phyloP scores from a whole-genome alignment of 805 yeast species.

The Nematodospora valgi region DNA sequence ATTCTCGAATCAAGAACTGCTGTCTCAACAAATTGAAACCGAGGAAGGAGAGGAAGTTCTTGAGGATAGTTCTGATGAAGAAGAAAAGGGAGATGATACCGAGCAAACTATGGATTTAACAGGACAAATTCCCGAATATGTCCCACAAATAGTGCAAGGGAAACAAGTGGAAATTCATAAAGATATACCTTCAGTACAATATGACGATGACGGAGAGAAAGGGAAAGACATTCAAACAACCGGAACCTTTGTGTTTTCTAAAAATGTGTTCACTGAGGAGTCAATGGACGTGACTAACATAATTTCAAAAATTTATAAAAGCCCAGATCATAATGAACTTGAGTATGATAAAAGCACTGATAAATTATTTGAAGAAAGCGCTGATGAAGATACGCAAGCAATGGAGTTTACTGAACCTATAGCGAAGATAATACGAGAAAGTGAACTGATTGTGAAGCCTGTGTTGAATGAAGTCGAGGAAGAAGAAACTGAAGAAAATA shows the following conservation, averaged over 20 bases:
- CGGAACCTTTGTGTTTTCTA: no score
- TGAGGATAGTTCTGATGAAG: constrained; percentile 26
- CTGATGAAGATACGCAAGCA: constrained; percentile 10
- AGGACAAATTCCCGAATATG: not conserved
- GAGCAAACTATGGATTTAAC: constrained; percentile 3
- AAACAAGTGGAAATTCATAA: not conserved
- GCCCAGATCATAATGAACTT: not conserved
- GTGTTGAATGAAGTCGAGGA: not conserved
- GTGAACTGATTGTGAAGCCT: not conserved
- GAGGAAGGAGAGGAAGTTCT: constrained; percentile 11
- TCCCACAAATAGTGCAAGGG: not conserved
- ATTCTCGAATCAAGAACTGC: no score
- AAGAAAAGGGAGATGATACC: constrained; percentile 9
- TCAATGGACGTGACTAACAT: constrained; percentile 17
- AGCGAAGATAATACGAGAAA: not conserved
- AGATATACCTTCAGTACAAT: constrained; percentile 1
- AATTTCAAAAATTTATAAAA: constrained; percentile 2
- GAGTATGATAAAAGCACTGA: not conserved
- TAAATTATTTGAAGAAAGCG: not conserved
- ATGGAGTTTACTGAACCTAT: constrained; percentile 22
- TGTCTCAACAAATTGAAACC: constrained; percentile 2
- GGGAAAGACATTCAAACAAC: constrained; percentile 6
- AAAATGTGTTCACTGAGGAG: constrained; percentile 5
- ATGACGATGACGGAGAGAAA: constrained; percentile 17
- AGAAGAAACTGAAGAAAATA: not conserved